These are phyloP conservation scores for Bipolaris cookei DNA, from an alignment of 2,329 filamentous ascomycete genomes.

Conservation along the genomic window DNA sequence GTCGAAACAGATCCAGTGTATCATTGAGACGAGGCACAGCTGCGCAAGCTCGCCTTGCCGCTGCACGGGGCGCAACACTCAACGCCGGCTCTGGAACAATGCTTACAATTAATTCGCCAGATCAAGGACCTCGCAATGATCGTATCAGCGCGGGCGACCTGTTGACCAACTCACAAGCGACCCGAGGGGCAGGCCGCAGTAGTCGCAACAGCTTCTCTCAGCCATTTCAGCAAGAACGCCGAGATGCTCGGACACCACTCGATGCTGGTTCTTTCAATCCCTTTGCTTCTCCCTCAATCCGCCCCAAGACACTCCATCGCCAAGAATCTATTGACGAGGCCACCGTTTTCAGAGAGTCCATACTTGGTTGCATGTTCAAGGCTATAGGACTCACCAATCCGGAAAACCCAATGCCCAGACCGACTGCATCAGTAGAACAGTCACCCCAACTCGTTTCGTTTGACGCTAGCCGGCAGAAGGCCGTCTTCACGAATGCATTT, in stretches of 20 bases:
- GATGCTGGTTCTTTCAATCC: conserved; percentile 52
- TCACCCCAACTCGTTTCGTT: conserved; percentile 85
- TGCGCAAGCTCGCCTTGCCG: conserved; percentile 67
- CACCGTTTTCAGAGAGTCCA: conserved; percentile 83
- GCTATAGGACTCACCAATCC: conserved; percentile 80
- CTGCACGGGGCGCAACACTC: conserved; percentile 52
- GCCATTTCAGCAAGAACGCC: conserved; percentile 53
- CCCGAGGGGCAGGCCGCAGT: conserved; percentile 64
- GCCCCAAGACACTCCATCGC: conserved; percentile 61
- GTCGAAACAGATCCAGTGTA: conserved; percentile 73
- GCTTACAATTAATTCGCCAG: conserved; percentile 33
- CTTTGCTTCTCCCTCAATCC: conserved; percentile 44
- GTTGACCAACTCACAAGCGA: conserved; percentile 75
- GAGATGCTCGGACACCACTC: conserved; percentile 55
- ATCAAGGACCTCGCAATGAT: conserved; percentile 37
- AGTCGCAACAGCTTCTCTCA: conserved; percentile 56
- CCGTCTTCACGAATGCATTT: conserved; percentile 84
- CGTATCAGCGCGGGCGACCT: conserved; percentile 68
- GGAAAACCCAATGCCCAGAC: conserved; percentile 68
- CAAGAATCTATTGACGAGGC: conserved; percentile 89
- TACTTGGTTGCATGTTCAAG: conserved; percentile 95
- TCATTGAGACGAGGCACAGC: conserved; percentile 77
- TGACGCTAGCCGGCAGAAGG: conserved; percentile 80
- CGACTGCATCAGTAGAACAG: conserved; percentile 73
- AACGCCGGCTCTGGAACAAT: conserved; percentile 31